These are phyloP conservation scores for Misopates orontium DNA, from an alignment of 257 asterid species.

Conservation along the genomic window DNA sequence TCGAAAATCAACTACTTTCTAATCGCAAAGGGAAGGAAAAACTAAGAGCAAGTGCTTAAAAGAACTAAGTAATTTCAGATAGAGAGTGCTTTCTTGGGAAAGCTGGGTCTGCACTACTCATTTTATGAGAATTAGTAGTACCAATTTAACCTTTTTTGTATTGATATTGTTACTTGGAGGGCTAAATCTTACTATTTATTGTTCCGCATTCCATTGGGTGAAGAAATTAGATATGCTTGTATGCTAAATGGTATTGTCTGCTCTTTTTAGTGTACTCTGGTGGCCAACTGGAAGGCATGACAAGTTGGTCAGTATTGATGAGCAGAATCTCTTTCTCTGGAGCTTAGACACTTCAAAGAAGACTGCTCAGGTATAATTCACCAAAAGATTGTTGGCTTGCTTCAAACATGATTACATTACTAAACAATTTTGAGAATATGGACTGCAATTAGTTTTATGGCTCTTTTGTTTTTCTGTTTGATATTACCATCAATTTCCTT, in stretches of 20 bases:
- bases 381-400: conserved; percentile 24
- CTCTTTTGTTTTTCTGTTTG: not conserved
- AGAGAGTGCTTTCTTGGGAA: conserved; percentile 2
- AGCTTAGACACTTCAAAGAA: conserved; percentile 83
- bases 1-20: not conserved
- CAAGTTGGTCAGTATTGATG: conserved; percentile 85
- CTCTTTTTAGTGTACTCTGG: conserved; percentile 74
- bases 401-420: conserved; percentile 18
- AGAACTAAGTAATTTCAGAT: not conserved
- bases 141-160: conserved; percentile 3
- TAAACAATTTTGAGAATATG: conserved; percentile 9
- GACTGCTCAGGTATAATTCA: conserved; percentile 76
- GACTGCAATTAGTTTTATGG: conserved; percentile 1
- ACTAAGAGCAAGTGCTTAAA: not conserved
- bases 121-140: conserved; percentile 14
- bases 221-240: conserved; percentile 22
- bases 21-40: conserved; percentile 1
- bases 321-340: conserved; percentile 85
- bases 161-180: not conserved
- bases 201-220: not conserved
- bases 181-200: not conserved
- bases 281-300: conserved; percentile 99
- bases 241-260: conserved; percentile 31
- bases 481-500: not conserved
- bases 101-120: not conserved